These are phyloP conservation scores for Fraxinus baroniana DNA, from an alignment of 305 asterid species.

Conservation along the genomic window DNA sequence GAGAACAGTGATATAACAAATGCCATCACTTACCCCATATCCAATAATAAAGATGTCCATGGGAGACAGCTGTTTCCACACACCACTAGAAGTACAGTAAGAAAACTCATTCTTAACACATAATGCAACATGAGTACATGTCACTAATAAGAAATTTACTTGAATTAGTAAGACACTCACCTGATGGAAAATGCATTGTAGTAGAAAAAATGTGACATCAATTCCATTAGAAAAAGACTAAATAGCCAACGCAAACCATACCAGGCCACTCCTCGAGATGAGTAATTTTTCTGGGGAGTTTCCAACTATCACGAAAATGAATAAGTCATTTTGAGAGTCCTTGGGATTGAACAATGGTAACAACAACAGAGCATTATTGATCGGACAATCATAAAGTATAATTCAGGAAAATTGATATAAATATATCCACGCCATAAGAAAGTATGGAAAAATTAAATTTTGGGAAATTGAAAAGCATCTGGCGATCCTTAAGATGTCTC, in stretches of 20 bases:
- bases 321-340: conserved; percentile 8
- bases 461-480: background rate
- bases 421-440: conserved; percentile 5
- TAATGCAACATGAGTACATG: conserved; percentile 12
- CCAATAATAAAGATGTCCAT: conserved; percentile 87
- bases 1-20: conserved; percentile 21
- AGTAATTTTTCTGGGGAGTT: conserved; percentile 67
- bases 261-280: conserved; percentile 58
- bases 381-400: conserved; percentile 1
- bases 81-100: conserved; percentile 50
- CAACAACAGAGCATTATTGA: background rate
- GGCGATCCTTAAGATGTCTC: conserved; percentile 11
- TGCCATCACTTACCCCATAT: conserved; percentile 74
- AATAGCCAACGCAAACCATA: conserved; percentile 85
- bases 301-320: conserved; percentile 62
- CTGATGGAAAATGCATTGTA: conserved; percentile 92
- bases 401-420: conserved; percentile 6
- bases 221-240: conserved; percentile 77
- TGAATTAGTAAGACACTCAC: conserved; percentile 43
- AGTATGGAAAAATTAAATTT: conserved; percentile 4
- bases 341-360: conserved; percentile 5
- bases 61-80: conserved; percentile 88
- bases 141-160: conserved; percentile 1
- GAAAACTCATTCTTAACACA: conserved; percentile 22
- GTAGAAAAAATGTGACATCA: conserved; percentile 80